A percentile compares a stretch with the other conserved stretches of the same genome.
phyloP scores from a whole-genome alignment of 371 early-diverging fungal genomes.

The Circinella minor region DNA sequence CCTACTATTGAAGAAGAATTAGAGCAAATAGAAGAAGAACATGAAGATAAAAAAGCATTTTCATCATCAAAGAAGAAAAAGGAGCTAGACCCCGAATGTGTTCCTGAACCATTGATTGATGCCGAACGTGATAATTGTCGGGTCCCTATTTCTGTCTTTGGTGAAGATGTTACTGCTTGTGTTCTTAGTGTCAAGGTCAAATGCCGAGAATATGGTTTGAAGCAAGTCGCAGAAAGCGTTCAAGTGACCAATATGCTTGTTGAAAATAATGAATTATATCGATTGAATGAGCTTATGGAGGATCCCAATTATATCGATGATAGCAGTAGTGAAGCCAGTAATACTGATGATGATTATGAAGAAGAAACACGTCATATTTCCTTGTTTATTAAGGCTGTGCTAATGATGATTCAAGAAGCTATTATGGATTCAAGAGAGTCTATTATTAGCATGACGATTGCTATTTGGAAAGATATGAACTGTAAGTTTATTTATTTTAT shows the following conservation, averaged over 20 bases:
- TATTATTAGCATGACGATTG: slow-evolving; percentile 49
- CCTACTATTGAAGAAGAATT: too few relatives aligned
- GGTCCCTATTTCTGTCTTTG: slow-evolving; percentile 56
- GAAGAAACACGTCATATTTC: slow-evolving; percentile 17
- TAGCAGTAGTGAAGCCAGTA: slow-evolving; percentile 4
- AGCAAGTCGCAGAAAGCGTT: slow-evolving; percentile 38
- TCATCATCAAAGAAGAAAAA: not conserved
- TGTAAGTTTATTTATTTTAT: slow-evolving; percentile 36
- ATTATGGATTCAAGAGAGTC: slow-evolving; percentile 72
- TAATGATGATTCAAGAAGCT: slow-evolving; percentile 62
- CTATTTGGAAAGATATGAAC: slow-evolving; percentile 61
- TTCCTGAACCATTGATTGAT: slow-evolving; percentile 59
- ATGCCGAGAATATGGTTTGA: slow-evolving; percentile 56
- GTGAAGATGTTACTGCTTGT: slow-evolving; percentile 50
- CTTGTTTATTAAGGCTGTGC: slow-evolving; percentile 56
- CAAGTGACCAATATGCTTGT: slow-evolving; percentile 29
- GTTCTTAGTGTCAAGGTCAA: slow-evolving; percentile 57
- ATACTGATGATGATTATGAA: slow-evolving; percentile 3
- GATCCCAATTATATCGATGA: slow-evolving; percentile 14
- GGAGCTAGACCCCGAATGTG: slow-evolving; percentile 33
- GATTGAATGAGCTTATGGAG: slow-evolving; percentile 13
- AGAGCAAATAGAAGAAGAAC: not conserved
- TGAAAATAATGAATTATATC: slow-evolving; percentile 17
- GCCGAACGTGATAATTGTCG: slow-evolving; percentile 53
- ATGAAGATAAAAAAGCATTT: slow-evolving; percentile 5